Conservation (phyloP, 805 yeast species). For the Henningerozyma blattae region DNA sequence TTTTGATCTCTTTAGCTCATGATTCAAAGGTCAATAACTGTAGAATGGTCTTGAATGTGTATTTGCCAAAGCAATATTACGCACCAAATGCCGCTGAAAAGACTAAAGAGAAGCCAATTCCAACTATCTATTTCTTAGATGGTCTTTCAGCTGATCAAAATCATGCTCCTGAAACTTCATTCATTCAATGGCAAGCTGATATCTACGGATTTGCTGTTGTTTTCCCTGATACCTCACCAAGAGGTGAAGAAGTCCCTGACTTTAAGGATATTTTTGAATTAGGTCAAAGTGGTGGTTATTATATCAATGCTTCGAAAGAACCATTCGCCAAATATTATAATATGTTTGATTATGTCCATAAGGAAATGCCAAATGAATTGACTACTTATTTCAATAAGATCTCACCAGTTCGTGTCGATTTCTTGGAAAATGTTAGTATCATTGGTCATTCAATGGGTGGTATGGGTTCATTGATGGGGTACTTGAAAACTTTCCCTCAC, state of each 20-base stretch:
- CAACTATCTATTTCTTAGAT: conserved; percentile 69
- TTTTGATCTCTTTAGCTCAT: no score
- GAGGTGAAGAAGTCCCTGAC: conserved; percentile 69
- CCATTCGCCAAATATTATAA: conserved; percentile 66
- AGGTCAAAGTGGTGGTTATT: conserved; percentile 94
- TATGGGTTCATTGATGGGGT: conserved; percentile 74
- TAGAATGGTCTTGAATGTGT: conserved; percentile 74
- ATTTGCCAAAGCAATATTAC: conserved; percentile 49
- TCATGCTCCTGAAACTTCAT: conserved; percentile 90
- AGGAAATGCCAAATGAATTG: conserved; percentile 53
- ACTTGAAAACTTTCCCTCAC: conserved; percentile 42
- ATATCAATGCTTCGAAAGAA: conserved; percentile 67
- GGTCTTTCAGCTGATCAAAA: conserved; percentile 92
- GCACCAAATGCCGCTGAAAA: no score
- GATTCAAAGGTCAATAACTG: conserved; percentile 53
- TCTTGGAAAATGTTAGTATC: conserved; percentile 46
- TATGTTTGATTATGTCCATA: conserved; percentile 75
- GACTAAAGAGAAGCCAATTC: conserved; percentile 33
- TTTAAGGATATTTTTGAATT: conserved; percentile 57
- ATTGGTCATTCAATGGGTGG: conserved; percentile 99
- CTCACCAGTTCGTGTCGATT: no score
- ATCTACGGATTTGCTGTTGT: conserved; percentile 78
- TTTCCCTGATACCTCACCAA: conserved; percentile 94
- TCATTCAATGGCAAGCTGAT: conserved; percentile 68
- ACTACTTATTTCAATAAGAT: conserved; percentile 30